Conservation (phyloP, 768 basidiomycete species). For the Dioszegia hungarica region DNA sequence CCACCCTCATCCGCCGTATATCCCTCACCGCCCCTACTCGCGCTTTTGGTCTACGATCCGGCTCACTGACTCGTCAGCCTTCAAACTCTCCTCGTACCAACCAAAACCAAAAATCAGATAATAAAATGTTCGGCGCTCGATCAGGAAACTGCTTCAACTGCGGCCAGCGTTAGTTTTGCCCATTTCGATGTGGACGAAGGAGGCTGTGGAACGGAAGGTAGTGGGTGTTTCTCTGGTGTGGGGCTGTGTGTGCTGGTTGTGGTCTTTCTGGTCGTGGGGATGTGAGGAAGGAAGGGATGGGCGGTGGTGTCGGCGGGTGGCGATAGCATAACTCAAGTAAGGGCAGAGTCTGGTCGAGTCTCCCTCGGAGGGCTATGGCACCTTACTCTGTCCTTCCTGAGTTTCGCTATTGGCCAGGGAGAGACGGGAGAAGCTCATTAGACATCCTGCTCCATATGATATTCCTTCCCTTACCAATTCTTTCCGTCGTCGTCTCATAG, state of each 20-base stretch:
- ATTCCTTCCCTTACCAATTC: too few species aligned
- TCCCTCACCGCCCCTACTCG: not conserved
- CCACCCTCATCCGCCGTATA: not conserved
- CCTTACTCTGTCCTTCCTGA: too few species aligned
- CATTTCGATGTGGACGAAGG: not conserved
- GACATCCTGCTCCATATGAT: too few species aligned
- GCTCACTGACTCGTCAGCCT: not conserved
- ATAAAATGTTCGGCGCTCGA: slow-evolving; percentile 34
- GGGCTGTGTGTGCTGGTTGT: slow-evolving; percentile 11
- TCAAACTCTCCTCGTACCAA: not conserved
- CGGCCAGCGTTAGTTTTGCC: slow-evolving; percentile 38
- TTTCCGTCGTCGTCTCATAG: too few species aligned
- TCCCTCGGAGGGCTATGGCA: too few species aligned
- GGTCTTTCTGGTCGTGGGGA: too few species aligned
- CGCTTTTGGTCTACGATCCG: too few species aligned
- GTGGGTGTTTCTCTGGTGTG: slow-evolving; percentile 16
- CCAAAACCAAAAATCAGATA: slow-evolving; percentile 5
- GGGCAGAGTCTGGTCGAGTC: too few species aligned
- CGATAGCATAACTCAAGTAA: too few species aligned
- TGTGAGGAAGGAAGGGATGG: not conserved
- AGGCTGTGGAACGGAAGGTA: not conserved
- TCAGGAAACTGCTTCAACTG: slow-evolving; percentile 44
- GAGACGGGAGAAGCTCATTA: too few species aligned
- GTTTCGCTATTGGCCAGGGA: too few species aligned
- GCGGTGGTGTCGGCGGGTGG: not conserved